A percentile compares a stretch with the other conserved stretches of the same genome.
These are phyloP conservation scores for Cercospora janseana DNA, from an alignment of 2,329 filamentous ascomycete species.

Conservation along the genomic window DNA sequence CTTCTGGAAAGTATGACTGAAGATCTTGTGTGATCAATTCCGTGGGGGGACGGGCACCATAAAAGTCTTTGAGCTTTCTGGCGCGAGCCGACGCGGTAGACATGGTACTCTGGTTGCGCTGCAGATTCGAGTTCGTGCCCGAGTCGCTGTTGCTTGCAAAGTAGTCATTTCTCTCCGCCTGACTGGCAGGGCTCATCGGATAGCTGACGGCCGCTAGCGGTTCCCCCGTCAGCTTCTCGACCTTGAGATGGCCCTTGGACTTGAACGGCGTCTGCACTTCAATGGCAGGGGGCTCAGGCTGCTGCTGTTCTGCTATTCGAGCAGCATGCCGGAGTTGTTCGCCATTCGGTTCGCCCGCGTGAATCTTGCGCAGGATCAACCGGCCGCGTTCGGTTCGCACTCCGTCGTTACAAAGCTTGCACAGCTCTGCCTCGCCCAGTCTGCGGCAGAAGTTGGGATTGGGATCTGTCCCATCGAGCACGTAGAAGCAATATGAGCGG, in stretches of 20 bases:
- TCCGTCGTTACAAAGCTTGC: slow-evolving; percentile 85
- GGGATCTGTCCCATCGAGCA: slow-evolving; percentile 79
- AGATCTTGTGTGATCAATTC: slow-evolving; percentile 96
- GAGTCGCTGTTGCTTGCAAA: slow-evolving; percentile 38
- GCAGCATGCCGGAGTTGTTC: slow-evolving; percentile 85
- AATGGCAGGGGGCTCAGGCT: slow-evolving; percentile 53
- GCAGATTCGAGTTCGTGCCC: slow-evolving; percentile 23
- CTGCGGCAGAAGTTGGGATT: slow-evolving; percentile 78
- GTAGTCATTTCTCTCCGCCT: slow-evolving; percentile 62
- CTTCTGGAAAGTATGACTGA: slow-evolving; percentile 95
- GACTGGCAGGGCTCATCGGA: slow-evolving; percentile 77
- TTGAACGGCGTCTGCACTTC: slow-evolving; percentile 60
- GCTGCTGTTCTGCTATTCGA: slow-evolving; percentile 82
- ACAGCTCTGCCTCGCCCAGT: slow-evolving; percentile 80
- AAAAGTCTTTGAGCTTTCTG: slow-evolving; percentile 71
- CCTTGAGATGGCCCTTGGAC: slow-evolving; percentile 78
- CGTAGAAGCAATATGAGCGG: slow-evolving; percentile 95
- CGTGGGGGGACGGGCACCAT: slow-evolving; percentile 87
- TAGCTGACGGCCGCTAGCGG: slow-evolving; percentile 81
- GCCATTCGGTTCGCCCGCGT: slow-evolving; percentile 81
- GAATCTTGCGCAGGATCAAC: slow-evolving; percentile 88
- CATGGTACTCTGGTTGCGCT: slow-evolving; percentile 36
- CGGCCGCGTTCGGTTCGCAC: slow-evolving; percentile 83
- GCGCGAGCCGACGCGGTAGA: slow-evolving; percentile 44
- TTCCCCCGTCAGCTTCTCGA: slow-evolving; percentile 86